Base-by-base conservation (phyloP, 331 rosid genomes). In the Ulmus americana region DNA sequence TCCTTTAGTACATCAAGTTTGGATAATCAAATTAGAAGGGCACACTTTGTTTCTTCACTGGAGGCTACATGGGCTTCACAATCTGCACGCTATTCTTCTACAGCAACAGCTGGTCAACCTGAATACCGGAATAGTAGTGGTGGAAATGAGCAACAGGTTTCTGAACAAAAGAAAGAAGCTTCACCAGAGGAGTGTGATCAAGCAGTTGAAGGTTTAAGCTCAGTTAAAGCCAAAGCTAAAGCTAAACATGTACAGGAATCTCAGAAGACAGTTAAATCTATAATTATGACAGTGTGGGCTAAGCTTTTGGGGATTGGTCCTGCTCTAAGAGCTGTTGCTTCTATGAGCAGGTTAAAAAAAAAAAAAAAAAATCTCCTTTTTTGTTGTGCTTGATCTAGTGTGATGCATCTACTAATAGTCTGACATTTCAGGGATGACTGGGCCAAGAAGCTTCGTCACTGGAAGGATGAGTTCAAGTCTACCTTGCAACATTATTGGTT, bases 121-220 rank as follows among this genome's bases (percentile, higher is more conserved):
- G 85, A 85, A 2, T 64, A 44, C n/a, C 77, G 55, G 55, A 68
- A 45, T 46, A 73, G 87, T 4, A 74, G 69, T 2, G 74, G 61
- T 48, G 59, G 75, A 20, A 74, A 53, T 18, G 82, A 74, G 3
- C 86, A 78, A 4, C 38, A 51, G 39, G 70, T 70, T 49, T 74
- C 82, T 28, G 79, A 74, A 60, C 84, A 82, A 77, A 85, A 82
- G 60, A 92, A 80, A 51, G 91, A 87, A 61, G 91, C 98, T 18
- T 92, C 98, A 51, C 91, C 98, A 0, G 97, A 92, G 81, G 98
- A 89, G 44, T 89, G 98, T 49, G 98, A 92, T 82, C 84, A 92
- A 63, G 98, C 98, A 2, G 98, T 92, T 13, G 95, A 82, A 69
- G 96, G 94, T 11, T 78, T 92, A 59, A 92, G 87, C 63, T 76